Evolutionary conservation across 73 alveolate species (phyloP).

Genomic region (Paramecium biaurelia): DNA sequence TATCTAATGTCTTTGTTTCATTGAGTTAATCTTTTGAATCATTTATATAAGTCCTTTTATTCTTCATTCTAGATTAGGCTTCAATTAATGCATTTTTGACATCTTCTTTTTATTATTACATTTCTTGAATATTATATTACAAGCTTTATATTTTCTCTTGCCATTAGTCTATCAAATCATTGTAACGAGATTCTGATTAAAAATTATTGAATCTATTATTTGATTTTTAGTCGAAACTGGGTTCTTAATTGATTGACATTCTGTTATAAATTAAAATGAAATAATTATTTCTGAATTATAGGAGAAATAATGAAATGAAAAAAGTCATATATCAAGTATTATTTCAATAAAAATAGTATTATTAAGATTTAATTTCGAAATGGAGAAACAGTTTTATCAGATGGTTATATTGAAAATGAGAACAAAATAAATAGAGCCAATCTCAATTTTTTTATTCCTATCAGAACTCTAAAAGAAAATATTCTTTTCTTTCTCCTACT

Average conservation of each 20-base stretch:
- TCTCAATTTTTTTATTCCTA: not conserved
- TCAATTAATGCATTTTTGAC: not conserved
- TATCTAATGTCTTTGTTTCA: not conserved
- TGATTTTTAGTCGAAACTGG: not conserved
- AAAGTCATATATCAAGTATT: not conserved
- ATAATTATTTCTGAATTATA: not conserved
- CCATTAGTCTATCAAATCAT: not conserved
- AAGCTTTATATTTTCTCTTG: not conserved
- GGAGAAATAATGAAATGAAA: conserved; percentile 22
- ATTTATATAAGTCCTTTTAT: not conserved
- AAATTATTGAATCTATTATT: not conserved
- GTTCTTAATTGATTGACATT: conserved; percentile 1
- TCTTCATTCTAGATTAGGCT: conserved; percentile 1
- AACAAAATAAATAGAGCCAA: not conserved
- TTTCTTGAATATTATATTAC: not conserved
- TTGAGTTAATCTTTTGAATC: not conserved
- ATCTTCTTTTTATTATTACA: not conserved
- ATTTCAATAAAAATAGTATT: not conserved
- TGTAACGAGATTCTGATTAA: not conserved
- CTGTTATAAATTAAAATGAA: conserved; percentile 24
- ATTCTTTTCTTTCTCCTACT: not conserved
- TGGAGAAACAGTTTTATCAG: not conserved
- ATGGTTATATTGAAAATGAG: not conserved
- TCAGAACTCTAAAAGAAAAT: not conserved
- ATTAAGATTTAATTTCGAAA: conserved; percentile 2